Evolutionary conservation across 106 monocot genomes (phyloP).

Genomic region (Dendrobium catenatum): DNA sequence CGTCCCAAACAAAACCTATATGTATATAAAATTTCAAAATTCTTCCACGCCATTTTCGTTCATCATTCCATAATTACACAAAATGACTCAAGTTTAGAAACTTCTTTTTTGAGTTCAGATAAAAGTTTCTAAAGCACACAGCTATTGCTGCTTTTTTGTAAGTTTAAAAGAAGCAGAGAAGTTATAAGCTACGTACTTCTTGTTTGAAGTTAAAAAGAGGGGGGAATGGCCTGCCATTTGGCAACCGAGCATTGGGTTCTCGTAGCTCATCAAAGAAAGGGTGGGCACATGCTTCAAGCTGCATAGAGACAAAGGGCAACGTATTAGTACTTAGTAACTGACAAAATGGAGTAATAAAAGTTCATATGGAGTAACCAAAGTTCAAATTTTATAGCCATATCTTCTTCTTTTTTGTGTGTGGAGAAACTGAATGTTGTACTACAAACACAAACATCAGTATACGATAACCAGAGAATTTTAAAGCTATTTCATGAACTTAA

Average conservation of each 20-base stretch:
- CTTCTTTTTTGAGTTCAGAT: too few species aligned
- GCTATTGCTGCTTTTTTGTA: neutral
- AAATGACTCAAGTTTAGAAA: too few species aligned
- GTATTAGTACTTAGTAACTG: neutral
- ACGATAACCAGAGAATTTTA: too few species aligned
- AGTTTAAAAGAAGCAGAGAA: neutral
- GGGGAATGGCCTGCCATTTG: slow-evolving; percentile 72
- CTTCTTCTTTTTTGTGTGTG: too few species aligned
- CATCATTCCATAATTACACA: too few species aligned
- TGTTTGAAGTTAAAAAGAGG: slow-evolving; percentile 75
- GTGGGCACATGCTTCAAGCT: slow-evolving; percentile 84
- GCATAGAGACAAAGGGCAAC: neutral
- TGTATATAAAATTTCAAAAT: too few species aligned
- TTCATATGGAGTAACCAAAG: neutral
- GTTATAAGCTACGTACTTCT: slow-evolving; percentile 29
- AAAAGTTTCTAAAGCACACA: neutral
- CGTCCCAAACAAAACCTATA: too few species aligned
- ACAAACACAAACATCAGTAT: too few species aligned
- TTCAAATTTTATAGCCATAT: neutral
- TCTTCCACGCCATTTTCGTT: too few species aligned
- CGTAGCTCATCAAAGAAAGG: slow-evolving; percentile 84
- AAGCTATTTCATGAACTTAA: neutral
- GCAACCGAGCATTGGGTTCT: slow-evolving; percentile 58
- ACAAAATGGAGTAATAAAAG: neutral
- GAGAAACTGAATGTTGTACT: too few species aligned